Conservation (phyloP, 225 moss, liverwort and hornwort species). For the Physcomitrium patens region DNA sequence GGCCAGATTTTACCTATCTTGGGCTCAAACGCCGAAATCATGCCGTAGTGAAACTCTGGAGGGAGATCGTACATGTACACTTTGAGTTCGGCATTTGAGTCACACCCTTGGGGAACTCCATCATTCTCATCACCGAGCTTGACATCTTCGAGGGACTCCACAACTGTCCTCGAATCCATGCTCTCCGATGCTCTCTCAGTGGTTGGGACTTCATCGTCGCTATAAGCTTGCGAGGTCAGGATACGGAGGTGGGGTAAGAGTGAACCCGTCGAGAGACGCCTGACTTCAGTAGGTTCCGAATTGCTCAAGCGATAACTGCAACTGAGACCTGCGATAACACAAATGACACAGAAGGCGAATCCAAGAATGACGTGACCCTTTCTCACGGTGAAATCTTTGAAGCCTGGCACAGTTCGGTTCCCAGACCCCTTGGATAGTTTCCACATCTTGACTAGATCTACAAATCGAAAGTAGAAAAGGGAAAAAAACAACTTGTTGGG, state of each 20-base stretch:
- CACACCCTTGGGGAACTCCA: constrained; percentile 17
- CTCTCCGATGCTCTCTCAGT: background rate
- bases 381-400: background rate
- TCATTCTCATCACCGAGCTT: constrained; percentile 17
- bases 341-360: background rate
- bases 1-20: constrained; percentile 30
- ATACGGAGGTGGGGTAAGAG: background rate
- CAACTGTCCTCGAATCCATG: background rate
- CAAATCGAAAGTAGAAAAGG: background rate
- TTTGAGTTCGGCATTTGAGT: constrained; percentile 28
- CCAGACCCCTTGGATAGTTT: background rate
- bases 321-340: background rate
- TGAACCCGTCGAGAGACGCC: background rate
- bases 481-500: too few relatives aligned
- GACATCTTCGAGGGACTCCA: constrained; percentile 6
- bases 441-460: background rate
- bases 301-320: background rate
- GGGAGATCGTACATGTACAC: constrained; percentile 54
- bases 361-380: background rate
- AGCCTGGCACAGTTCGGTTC: background rate
- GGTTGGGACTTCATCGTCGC: background rate
- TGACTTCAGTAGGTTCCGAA: background rate
- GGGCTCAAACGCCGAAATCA: constrained; percentile 27
- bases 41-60: constrained; percentile 51
- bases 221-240: background rate